These are phyloP conservation scores for Leishmania mexicana DNA, from an alignment of 208 protist genomes.

Conservation along the genomic window DNA sequence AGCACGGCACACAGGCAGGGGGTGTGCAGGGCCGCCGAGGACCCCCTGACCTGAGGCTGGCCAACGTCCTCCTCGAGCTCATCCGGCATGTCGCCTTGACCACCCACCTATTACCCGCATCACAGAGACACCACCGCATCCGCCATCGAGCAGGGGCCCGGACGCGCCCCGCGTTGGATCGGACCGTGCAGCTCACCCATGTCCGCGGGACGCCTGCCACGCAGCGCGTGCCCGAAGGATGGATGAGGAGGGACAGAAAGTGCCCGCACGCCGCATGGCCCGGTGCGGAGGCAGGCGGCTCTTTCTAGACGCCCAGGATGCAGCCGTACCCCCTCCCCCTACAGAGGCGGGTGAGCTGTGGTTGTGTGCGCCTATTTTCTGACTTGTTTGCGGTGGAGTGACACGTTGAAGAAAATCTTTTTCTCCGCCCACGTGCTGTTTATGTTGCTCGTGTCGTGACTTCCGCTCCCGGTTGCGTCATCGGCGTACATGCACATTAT, in stretches of 20 bases:
- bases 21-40: not conserved
- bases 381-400: not conserved
- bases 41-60: not conserved
- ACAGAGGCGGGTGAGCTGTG: not conserved
- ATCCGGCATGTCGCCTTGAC: not conserved
- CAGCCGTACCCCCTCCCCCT: not conserved
- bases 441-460: not conserved
- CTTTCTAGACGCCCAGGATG: not conserved
- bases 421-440: not conserved
- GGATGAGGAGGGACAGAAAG: not conserved
- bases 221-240: not conserved
- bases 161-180: not conserved
- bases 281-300: not conserved
- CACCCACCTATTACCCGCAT: not conserved
- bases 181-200: not conserved
- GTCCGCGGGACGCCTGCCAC: not conserved
- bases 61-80: not conserved
- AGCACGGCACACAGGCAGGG: not conserved
- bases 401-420: not conserved
- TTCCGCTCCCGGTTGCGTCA: not conserved
- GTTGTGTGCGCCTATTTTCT: not conserved
- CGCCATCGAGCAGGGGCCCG: not conserved
- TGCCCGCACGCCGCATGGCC: not conserved
- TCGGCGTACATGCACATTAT: not conserved
- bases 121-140: not conserved